These are phyloP conservation scores for Eimeria mitis DNA, from an alignment of 169 alveolate genomes.

Conservation along the genomic window DNA sequence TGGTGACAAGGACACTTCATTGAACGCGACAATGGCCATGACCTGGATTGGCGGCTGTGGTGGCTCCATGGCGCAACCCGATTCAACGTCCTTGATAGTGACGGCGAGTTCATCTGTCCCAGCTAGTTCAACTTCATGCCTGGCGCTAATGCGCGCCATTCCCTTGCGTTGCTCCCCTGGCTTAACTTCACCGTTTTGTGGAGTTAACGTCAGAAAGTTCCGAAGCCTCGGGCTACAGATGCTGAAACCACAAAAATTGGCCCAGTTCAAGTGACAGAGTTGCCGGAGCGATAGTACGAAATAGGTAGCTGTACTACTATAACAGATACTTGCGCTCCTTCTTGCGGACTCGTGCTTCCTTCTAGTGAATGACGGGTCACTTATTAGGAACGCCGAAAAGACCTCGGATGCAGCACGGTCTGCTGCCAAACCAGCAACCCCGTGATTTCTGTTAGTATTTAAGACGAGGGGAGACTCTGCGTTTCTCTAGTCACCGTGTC, in stretches of 20 bases:
- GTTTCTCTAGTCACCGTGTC: not conserved
- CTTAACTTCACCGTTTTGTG: constrained; percentile 90
- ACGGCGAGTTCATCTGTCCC: constrained; percentile 91
- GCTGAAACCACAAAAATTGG: constrained; percentile 1
- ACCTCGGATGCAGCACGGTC: not conserved
- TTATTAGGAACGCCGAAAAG: not conserved
- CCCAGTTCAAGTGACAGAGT: not conserved
- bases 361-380: not conserved
- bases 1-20: constrained; percentile 94
- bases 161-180: constrained; percentile 75
- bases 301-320: not conserved
- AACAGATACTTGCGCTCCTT: not conserved
- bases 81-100: constrained; percentile 92
- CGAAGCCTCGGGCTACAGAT: constrained; percentile 41
- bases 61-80: constrained; percentile 90
- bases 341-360: not conserved
- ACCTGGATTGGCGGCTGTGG: constrained; percentile 85
- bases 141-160: constrained; percentile 38
- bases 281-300: not conserved
- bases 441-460: not conserved
- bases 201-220: constrained; percentile 89
- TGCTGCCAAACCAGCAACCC: not conserved
- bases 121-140: constrained; percentile 88
- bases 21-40: constrained; percentile 93
- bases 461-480: not conserved